Evolutionary conservation across 768 basidiomycete species (phyloP), one percentile per base, ranked within the genome.

Genomic region (Suillus placidus): DNA sequence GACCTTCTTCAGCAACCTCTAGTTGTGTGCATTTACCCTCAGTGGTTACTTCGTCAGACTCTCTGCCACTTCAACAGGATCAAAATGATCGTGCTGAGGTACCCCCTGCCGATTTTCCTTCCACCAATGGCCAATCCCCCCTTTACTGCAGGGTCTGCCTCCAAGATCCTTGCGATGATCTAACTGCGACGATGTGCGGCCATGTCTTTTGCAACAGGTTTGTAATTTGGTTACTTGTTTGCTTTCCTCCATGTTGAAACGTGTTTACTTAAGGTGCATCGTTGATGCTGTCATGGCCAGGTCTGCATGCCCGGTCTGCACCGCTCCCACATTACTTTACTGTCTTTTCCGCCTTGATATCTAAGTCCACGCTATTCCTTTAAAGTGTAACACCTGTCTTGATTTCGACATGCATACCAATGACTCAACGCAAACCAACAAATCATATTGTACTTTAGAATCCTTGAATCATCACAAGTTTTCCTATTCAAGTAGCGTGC

Each of bases 201-300:
- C 88, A 89, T 67, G 69, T 89, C 20, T 89, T 89, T 67, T 89
- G 88, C 69, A 80, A 85, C 63, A 65, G 79, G 87, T 87, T 64
- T 30, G 83, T 73, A 35, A 65, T 58, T 69, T 49, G 5, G 23
- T 23, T 6, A 16, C 49, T 40, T 8, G 30, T 49, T 64, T 51
- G 38, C 40, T 64, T 65, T 43, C 54, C 23, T 51, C 69, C 26
- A 66, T 40, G 12, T 26, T 54, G 18, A 66, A 18, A 26, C 12
- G 6, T 10, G 30, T 51, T 30, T 47, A 37, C 52, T n/a, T 2
- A 66, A 88, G 87, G 62, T 88, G 87, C 64, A 88, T 88, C 66
- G 81, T 82, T 3, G 78, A 82, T 30, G 81, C 80, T 14, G 76
- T 88, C 20, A 76, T 84, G 18, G 76, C 80, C 56, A 79, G 77